Base-by-base conservation (phyloP, 768 basidiomycete species). In the Leccinellum luteum region DNA sequence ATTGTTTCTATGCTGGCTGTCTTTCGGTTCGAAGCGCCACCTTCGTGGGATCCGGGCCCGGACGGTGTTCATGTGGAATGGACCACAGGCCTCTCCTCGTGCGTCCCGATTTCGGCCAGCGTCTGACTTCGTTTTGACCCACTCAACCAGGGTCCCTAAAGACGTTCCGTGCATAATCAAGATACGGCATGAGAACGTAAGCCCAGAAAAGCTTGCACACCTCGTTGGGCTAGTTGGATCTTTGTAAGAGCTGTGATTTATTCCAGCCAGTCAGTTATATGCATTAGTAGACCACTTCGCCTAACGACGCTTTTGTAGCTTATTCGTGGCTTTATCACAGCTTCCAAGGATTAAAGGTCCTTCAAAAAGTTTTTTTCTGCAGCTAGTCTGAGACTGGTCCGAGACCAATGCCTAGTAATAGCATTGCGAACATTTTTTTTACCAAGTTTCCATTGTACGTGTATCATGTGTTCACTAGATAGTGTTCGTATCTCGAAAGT, bases 1-100 rank as follows among this genome's bases (percentile, higher is more conserved):
- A 62, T 72, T 38, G 63, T 66, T 13, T 60, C 62, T 9, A 48
- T 66, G 49, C 58, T 70, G 10, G 56, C 60, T 10, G 51, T 63
- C 5, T 66, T 70, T 49, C 54, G 53, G 2, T 49, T 63, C 23
- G 58, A 63, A 44, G 58, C 54, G 10, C 30, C 28, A 21, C 51
- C 60, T 14, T 51, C 43, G 3, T 66, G 62, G 66, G 21, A 62
- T 34, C 38, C 59, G 9, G 68, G 64, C 1, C 66, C 47, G 25
- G 69, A 63, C 31, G 64, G 66, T 1, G 31, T 34, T 45, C 58
- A 64, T 15, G 69, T 64, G 51, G 43, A 54, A 53, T 69, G 64
- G 66, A 55, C 60, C 0, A 57, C 17, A 38, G 64, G 62, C 1
- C 1, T 66, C 4, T 55, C 64, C 31, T 64, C 64, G 67, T 69